Evolutionary conservation across 2,329 filamentous ascomycete species (phyloP).

Genomic region (Aspergillus sp.): DNA sequence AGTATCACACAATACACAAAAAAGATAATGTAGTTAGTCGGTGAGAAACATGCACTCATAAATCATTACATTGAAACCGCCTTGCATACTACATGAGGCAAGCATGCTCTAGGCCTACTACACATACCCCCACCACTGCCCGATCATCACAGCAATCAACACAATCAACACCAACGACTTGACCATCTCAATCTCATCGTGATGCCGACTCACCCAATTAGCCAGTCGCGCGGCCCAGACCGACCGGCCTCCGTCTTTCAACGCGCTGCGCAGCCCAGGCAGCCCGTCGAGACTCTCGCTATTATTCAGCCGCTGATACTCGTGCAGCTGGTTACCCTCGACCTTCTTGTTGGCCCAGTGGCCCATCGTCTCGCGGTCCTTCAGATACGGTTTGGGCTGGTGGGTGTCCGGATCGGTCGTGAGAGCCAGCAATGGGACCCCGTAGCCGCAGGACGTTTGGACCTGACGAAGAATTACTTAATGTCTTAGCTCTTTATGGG

Average conservation of each 20-base stretch:
- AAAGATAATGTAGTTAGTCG: too few species aligned
- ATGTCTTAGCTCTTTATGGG: too few species aligned
- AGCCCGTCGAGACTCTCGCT: slow-evolving; percentile 57
- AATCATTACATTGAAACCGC: too few species aligned
- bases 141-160: slow-evolving; percentile 16
- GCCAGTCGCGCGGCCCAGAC: slow-evolving; percentile 43
- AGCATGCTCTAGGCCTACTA: too few species aligned
- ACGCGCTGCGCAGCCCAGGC: slow-evolving; percentile 55
- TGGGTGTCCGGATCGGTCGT: slow-evolving; percentile 30
- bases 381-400: slow-evolving; percentile 35
- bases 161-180: slow-evolving; percentile 17
- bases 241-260: slow-evolving; percentile 49
- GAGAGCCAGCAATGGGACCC: slow-evolving; percentile 55
- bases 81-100: too few species aligned
- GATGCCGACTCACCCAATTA: slow-evolving; percentile 17
- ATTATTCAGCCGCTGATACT: slow-evolving; percentile 59
- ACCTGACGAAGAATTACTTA: slow-evolving; percentile 35
- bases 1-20: too few species aligned
- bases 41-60: too few species aligned
- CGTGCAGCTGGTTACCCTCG: slow-evolving; percentile 48
- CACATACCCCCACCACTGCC: slow-evolving; percentile 10
- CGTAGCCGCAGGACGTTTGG: slow-evolving; percentile 67
- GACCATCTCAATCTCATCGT: slow-evolving; percentile 20
- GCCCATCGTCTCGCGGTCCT: slow-evolving; percentile 56
- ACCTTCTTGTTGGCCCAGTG: slow-evolving; percentile 50